A percentile compares a stretch with the other conserved stretches of the same genome.
Conservation (phyloP, 371 early-diverging fungal genomes). For the Syncephalastrum racemosum region DNA sequence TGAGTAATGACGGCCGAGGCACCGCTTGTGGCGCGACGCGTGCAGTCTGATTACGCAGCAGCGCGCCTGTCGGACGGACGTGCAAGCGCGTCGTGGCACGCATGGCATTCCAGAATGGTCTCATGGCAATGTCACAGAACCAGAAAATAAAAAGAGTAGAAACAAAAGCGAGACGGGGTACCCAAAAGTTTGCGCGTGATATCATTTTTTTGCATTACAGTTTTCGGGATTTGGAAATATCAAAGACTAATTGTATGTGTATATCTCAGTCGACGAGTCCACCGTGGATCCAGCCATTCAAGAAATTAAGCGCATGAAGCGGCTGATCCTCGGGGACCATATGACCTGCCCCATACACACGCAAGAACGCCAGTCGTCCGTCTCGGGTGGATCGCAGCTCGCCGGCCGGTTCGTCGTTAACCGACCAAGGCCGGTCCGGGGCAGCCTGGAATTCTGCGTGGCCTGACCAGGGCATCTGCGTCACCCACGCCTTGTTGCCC, state of each 20-base stretch:
- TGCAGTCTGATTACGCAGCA: too few relatives aligned
- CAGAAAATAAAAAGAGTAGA: too few relatives aligned
- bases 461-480: constrained; percentile 82
- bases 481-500: constrained; percentile 92
- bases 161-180: too few relatives aligned
- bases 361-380: constrained; percentile 81
- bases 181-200: too few relatives aligned
- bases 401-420: constrained; percentile 63
- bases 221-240: too few relatives aligned
- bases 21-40: not conserved
- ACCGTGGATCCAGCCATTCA: constrained; percentile 61
- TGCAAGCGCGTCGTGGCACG: too few relatives aligned
- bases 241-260: too few relatives aligned
- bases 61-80: too few relatives aligned
- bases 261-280: constrained; percentile 20
- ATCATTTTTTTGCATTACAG: too few relatives aligned
- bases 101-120: too few relatives aligned
- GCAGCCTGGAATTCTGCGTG: constrained; percentile 62
- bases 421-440: constrained; percentile 59
- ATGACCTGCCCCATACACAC: constrained; percentile 89
- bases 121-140: too few relatives aligned
- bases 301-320: constrained; percentile 57
- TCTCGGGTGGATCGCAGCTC: constrained; percentile 65
- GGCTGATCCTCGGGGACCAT: constrained; percentile 79
- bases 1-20: too few relatives aligned